These are phyloP conservation scores for Xylaria acuta DNA, from an alignment of 495 filamentous ascomycete genomes.

Conservation along the genomic window DNA sequence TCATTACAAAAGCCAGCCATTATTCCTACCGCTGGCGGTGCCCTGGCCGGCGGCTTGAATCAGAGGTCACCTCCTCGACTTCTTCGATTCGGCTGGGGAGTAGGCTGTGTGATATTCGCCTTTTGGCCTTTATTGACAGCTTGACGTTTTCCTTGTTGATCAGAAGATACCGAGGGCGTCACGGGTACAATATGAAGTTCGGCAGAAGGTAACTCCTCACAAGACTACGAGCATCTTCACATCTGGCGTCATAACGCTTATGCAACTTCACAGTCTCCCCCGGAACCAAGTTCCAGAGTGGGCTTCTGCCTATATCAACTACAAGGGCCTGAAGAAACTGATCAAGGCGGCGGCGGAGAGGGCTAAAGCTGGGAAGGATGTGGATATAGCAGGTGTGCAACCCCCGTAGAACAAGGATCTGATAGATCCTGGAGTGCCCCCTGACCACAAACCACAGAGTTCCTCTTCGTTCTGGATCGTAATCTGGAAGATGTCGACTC, in stretches of 20 bases:
- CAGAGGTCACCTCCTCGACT: not conserved
- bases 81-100: not conserved
- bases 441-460: constrained; percentile 64
- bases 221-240: not conserved
- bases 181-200: constrained; percentile 72
- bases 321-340: constrained; percentile 93
- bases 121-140: not conserved
- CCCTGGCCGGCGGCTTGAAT: not conserved
- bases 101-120: not conserved
- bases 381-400: constrained; percentile 74
- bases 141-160: not conserved
- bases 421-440: constrained; percentile 36
- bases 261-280: constrained; percentile 63
- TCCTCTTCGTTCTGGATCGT: constrained; percentile 93
- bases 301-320: constrained; percentile 91
- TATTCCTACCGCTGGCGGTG: not conserved
- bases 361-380: constrained; percentile 69
- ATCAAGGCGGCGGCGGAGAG: constrained; percentile 77
- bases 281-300: constrained; percentile 97
- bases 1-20: not conserved
- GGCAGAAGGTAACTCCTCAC: constrained; percentile 63
- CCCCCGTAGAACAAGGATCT: constrained; percentile 33
- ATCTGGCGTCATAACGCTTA: constrained; percentile 14
- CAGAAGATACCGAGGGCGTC: not conserved
- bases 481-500: constrained; percentile 94